phyloP scores from a whole-genome alignment of 2,329 filamentous ascomycete species.

The Beauveria sp. region DNA sequence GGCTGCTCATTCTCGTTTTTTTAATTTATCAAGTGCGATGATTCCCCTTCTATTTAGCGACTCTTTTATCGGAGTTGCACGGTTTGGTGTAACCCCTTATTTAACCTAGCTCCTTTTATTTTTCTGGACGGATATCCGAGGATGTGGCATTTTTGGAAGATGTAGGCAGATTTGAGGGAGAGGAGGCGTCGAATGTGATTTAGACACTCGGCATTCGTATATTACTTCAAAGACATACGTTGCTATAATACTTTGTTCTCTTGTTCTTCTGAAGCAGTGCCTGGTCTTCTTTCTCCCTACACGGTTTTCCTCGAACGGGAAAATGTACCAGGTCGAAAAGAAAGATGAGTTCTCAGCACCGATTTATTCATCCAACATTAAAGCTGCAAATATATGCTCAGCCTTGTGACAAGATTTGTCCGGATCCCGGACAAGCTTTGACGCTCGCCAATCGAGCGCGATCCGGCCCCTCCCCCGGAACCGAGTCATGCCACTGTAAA shows the following conservation, averaged over 20 bases:
- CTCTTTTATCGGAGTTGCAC: slow-evolving; percentile 9
- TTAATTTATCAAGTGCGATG: slow-evolving; percentile 3
- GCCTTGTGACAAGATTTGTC: background rate
- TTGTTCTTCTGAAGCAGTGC: background rate
- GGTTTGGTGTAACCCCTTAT: slow-evolving; percentile 11
- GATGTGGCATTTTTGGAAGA: slow-evolving; percentile 2
- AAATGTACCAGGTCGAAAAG: background rate
- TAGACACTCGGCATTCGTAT: slow-evolving; percentile 9
- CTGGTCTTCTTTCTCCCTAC: background rate
- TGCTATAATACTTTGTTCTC: background rate
- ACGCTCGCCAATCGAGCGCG: background rate
- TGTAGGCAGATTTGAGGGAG: slow-evolving; percentile 6
- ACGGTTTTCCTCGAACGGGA: too few relatives aligned
- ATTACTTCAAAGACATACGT: slow-evolving; percentile 8
- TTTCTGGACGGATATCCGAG: slow-evolving; percentile 8
- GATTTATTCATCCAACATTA: background rate
- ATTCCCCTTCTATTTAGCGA: slow-evolving; percentile 14
- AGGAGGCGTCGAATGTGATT: slow-evolving; percentile 1
- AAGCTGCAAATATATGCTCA: background rate
- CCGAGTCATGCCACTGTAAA: too few relatives aligned
- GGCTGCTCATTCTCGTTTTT: background rate
- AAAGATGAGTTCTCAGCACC: too few relatives aligned
- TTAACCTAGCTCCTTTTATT: background rate
- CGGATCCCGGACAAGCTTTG: background rate
- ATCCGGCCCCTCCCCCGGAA: background rate